Conservation (phyloP, 2,329 filamentous ascomycete species). For the Alternaria gansuensis region DNA sequence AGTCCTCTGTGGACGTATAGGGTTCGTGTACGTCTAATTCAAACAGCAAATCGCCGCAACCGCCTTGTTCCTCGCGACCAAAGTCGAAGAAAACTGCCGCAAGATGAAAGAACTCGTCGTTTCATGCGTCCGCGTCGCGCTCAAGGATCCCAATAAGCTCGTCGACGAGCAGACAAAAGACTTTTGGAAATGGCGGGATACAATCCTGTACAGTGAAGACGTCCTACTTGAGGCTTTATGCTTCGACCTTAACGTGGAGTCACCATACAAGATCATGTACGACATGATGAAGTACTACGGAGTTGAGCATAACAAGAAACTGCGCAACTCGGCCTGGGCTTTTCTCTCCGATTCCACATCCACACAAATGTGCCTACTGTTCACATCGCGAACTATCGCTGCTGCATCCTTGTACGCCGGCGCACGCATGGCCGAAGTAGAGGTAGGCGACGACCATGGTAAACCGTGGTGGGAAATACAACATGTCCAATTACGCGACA, state of each 20-base stretch:
- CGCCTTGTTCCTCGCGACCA: conserved; percentile 91
- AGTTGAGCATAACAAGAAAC: conserved; percentile 78
- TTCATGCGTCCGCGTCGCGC: conserved; percentile 90
- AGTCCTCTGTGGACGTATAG: conserved; percentile 22
- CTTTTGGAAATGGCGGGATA: conserved; percentile 97
- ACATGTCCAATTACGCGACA: conserved; percentile 73
- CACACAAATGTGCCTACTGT: conserved; percentile 83
- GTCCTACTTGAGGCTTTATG: conserved; percentile 89
- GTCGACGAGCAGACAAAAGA: conserved; percentile 98
- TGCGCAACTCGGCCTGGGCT: conserved; percentile 89
- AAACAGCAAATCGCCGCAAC: conserved; percentile 82
- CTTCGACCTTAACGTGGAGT: conserved; percentile 91
- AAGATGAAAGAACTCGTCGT: conserved; percentile 96
- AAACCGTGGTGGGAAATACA: conserved; percentile 88
- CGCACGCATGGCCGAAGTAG: conserved; percentile 74
- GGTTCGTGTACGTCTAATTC: conserved; percentile 17
- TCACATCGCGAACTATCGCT: conserved; percentile 81
- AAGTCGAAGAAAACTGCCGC: conserved; percentile 95
- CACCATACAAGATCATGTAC: conserved; percentile 85
- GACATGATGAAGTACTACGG: conserved; percentile 78
- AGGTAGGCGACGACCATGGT: conserved; percentile 76
- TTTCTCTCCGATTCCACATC: conserved; percentile 92
- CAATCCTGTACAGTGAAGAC: conserved; percentile 91
- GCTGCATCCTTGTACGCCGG: conserved; percentile 88
- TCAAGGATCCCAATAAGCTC: conserved; percentile 88